Conservation (phyloP, 805 yeast species). For the Jamesozyma hellenica region DNA sequence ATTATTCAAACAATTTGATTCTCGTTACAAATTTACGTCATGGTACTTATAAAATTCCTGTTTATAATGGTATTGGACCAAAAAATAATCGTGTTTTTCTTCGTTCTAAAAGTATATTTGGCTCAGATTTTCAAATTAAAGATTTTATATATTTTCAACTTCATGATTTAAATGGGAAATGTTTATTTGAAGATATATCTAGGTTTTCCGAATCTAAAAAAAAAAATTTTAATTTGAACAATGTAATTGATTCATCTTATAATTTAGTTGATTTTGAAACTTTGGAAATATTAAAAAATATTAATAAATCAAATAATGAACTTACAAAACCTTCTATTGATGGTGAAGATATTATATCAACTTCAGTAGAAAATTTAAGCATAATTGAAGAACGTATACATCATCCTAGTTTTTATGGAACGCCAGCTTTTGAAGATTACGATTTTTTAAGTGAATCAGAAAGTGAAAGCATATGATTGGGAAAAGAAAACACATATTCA, state of each 20-base stretch:
- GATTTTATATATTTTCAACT: conserved; percentile 2
- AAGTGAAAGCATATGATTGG: too few species aligned
- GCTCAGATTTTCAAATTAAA: not conserved
- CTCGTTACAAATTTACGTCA: not conserved
- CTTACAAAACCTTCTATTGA: conserved; percentile 1
- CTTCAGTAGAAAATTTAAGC: not conserved
- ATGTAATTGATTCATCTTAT: not conserved
- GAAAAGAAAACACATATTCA: too few species aligned
- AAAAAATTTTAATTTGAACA: not conserved
- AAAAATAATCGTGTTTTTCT: conserved; percentile 1
- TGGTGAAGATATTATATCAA: conserved; percentile 3
- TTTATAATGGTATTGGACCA: conserved; percentile 5
- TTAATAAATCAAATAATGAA: too few species aligned
- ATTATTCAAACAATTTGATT: conserved; percentile 1
- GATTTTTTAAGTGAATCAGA: conserved; percentile 4
- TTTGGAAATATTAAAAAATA: conserved; percentile 1
- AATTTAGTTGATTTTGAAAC: conserved; percentile 1
- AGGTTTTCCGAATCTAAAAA: not conserved
- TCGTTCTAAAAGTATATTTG: conserved; percentile 2
- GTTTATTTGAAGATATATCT: conserved; percentile 1
- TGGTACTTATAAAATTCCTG: not conserved
- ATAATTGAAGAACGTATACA: not conserved
- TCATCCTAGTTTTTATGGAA: too few species aligned
- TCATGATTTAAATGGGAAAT: not conserved
- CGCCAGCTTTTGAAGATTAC: conserved; percentile 2